Percentiles rank a stretch among this genome's conserved stretches.
Evolutionary conservation across 768 basidiomycete genomes (phyloP).

Genomic region (Phanerochaete sordida): DNA sequence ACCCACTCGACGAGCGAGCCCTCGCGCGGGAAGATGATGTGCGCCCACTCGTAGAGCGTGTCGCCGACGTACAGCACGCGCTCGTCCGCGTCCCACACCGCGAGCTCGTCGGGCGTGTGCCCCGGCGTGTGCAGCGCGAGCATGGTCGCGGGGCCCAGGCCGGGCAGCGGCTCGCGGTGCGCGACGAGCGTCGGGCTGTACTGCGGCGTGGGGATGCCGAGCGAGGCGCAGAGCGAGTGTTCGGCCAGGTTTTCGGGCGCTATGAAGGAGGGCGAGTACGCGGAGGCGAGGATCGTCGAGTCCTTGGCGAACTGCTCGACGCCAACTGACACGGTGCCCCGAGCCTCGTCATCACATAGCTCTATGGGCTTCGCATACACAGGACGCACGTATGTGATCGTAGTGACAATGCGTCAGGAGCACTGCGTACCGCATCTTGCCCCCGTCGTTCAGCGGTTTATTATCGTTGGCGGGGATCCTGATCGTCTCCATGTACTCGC

Average conservation of each 20-base stretch:
- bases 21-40: slow-evolving; percentile 52
- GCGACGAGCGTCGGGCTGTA: slow-evolving; percentile 46
- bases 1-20: slow-evolving; percentile 54
- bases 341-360: background rate
- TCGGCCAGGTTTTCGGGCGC: slow-evolving; percentile 36
- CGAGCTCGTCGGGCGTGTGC: slow-evolving; percentile 58
- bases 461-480: slow-evolving; percentile 38
- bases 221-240: slow-evolving; percentile 43
- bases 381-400: slow-evolving; percentile 52
- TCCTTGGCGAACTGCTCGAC: slow-evolving; percentile 47
- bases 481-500: slow-evolving; percentile 48
- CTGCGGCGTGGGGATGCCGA: slow-evolving; percentile 39
- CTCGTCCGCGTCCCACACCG: slow-evolving; percentile 46
- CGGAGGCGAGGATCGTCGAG: slow-evolving; percentile 46
- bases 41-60: slow-evolving; percentile 50
- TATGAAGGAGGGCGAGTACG: slow-evolving; percentile 43
- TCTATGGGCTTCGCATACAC: background rate
- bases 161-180: slow-evolving; percentile 33
- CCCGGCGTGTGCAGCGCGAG: slow-evolving; percentile 52
- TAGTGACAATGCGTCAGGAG: slow-evolving; percentile 54
- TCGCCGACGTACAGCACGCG: slow-evolving; percentile 57
- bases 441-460: slow-evolving; percentile 40
- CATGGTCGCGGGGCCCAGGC: slow-evolving; percentile 23
- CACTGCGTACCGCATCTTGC: slow-evolving; percentile 41
- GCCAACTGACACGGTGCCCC: slow-evolving; percentile 44